A percentile compares a stretch with the other conserved stretches of the same genome.
These are phyloP conservation scores for Aspergillus sp. DNA, from an alignment of 2,329 filamentous ascomycete species.

Conservation along the genomic window DNA sequence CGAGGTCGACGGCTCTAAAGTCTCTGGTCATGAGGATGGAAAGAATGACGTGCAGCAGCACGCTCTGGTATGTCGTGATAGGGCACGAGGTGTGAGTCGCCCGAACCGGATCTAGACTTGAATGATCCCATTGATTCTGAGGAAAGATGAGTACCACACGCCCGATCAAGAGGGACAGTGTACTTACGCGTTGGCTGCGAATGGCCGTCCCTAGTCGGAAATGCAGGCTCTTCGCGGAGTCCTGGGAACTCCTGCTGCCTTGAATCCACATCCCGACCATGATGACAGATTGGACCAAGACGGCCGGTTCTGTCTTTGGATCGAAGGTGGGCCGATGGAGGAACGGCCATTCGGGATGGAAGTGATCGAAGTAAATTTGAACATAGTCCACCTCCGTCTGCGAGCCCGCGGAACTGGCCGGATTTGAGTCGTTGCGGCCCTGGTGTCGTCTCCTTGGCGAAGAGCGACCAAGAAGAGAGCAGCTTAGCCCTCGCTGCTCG, in stretches of 20 bases:
- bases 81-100: slow-evolving; percentile 15
- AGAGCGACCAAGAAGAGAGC: no score
- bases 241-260: slow-evolving; percentile 9
- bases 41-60: slow-evolving; percentile 23
- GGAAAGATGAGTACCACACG: no score
- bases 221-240: slow-evolving; percentile 17
- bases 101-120: slow-evolving; percentile 1
- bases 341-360: slow-evolving; percentile 23
- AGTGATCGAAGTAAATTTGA: slow-evolving; percentile 17
- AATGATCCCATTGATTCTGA: slow-evolving; percentile 17
- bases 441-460: not conserved
- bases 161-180: no score
- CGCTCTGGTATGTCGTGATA: slow-evolving; percentile 24
- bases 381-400: slow-evolving; percentile 10
- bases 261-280: slow-evolving; percentile 19
- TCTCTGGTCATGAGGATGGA: slow-evolving; percentile 6
- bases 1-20: slow-evolving; percentile 3
- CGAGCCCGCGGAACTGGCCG: not conserved
- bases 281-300: slow-evolving; percentile 22
- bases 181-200: slow-evolving; percentile 15
- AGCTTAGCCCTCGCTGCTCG: slow-evolving; percentile 8
- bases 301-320: slow-evolving; percentile 9
- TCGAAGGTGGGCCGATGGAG: slow-evolving; percentile 16
- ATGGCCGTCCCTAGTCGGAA: slow-evolving; percentile 14
- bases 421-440: not conserved